Base-by-base conservation (phyloP, 2,329 filamentous ascomycete genomes). In the Fusarium sp. region DNA sequence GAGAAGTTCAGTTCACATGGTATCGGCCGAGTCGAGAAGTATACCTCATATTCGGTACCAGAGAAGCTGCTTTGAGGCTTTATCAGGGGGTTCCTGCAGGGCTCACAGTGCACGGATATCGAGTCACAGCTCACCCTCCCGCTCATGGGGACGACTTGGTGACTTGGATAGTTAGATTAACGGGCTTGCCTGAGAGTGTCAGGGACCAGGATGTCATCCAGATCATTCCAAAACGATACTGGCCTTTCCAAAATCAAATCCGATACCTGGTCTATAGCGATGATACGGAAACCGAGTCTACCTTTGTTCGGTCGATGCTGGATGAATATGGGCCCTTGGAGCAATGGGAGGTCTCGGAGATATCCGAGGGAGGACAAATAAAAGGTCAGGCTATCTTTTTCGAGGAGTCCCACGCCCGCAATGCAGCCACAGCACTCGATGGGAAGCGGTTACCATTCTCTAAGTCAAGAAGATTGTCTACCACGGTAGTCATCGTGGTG, bases 371-470 rank as follows among this genome's bases (percentile, higher is more conserved):
- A 3, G 85, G 83, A 64, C 79, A 84, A 3, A 67, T 83, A 20
- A 85, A 85, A 70, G 85, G 82, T 0, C 80, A 78, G 16, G 85
- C 82, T 1, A 76, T 77, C 3, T 88, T 87, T 52, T 23, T 76
- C 5, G 74, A 83, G 2, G 83, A 85, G 58, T 76, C 76, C 0
- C 80, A 85, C 43, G 86, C 85, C 0, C 73, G 73, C 48, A 71
- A 81, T 11, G 85, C 83, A 0, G 80, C 75, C 2, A 65, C 52
- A n/a, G 66, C 68, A 2, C 77, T 87, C 0, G 72, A 85, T 54
- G 67, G 80, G 6, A 78, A 25, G 8, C 61, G 57, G 4, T 45
- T 87, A 7, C 70, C 79, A 0, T 83, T 84, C 14, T 72, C 81
- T 1, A 65, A 68, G 5, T 72, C 59, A 0, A 81, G 76, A 0